Evolutionary conservation across 2,329 filamentous ascomycete genomes (phyloP), one percentile per base, ranked within the genome.

Genomic region (Fusarium heterosporum): DNA sequence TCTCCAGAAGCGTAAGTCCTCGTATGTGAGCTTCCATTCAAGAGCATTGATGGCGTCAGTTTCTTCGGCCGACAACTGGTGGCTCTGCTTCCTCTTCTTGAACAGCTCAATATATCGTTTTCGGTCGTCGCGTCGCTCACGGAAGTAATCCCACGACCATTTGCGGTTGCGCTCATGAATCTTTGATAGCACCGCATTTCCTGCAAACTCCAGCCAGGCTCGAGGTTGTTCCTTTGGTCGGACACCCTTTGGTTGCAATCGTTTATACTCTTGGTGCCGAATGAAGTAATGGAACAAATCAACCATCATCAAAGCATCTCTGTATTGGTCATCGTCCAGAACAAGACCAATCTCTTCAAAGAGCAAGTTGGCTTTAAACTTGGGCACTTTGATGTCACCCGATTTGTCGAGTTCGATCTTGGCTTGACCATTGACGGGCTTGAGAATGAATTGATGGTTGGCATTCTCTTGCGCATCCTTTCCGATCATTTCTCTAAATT

Each of bases 211-310:
- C 55, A 99, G 83, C 96, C 96, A 99, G 1, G 95, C 96, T 36
- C 88, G 87, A 14, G 96, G 95, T 71, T 98, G 93, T 77, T 98
- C 93, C 75, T 93, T 97, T 0, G 93, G 92, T 0, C 87, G 86
- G 58, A 89, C 86, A 1, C 84, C 89, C 75, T 96, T 96, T 6
- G 96, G 96, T 72, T 97, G 93, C 59, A 93, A 84, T 72, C 91
- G 95, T 76, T 96, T 96, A 82, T 98, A 97, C 77, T 99, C 95
- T 77, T 98, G 96, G 70, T 99, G 96, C 30, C 95, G 90, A 71
- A 97, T 92, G 78, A 98, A 99, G 79, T 97, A 98, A 78, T 99
- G 96, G 82, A 99, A 99, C 4, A 98, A 84, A 76, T 99, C 96
- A 3, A 98, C 92, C 83, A 99, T 92, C 96, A 99, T 99, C 59